phyloP scores from a whole-genome alignment of 371 early-diverging fungal species.

The Mucor indicus region DNA sequence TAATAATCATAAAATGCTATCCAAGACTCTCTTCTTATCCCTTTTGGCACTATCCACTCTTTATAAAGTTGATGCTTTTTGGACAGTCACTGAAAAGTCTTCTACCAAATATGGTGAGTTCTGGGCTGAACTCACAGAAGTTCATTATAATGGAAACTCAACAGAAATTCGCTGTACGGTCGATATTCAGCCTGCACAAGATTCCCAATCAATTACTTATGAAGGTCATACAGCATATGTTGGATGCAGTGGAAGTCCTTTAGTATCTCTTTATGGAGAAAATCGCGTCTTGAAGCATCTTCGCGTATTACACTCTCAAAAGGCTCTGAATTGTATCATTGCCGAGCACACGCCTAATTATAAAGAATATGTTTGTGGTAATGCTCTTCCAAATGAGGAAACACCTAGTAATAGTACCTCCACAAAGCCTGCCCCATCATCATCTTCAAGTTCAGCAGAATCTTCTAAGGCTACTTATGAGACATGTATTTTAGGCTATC shows the following conservation, averaged over 20 bases:
- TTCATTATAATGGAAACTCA: background rate
- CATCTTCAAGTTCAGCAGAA: background rate
- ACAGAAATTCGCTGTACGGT: background rate
- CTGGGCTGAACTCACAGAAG: background rate
- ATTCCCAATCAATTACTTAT: background rate
- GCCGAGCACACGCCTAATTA: background rate
- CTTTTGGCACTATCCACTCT: too few species aligned
- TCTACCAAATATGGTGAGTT: background rate
- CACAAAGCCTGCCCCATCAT: too few species aligned
- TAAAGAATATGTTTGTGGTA: constrained; percentile 1
- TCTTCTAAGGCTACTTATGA: background rate
- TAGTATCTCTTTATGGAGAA: background rate
- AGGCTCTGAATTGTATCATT: background rate
- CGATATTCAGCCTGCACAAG: background rate
- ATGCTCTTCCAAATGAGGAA: background rate
- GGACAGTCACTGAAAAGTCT: background rate
- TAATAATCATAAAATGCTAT: too few species aligned
- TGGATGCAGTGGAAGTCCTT: background rate
- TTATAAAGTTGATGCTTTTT: background rate
- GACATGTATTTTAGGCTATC: background rate
- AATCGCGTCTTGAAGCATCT: background rate
- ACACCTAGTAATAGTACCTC: too few species aligned
- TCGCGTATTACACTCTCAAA: background rate
- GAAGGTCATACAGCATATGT: background rate
- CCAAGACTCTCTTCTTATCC: too few species aligned